Evolutionary conservation across 2,329 filamentous ascomycete genomes (phyloP).

Genomic region (Fusarium proliferatum): DNA sequence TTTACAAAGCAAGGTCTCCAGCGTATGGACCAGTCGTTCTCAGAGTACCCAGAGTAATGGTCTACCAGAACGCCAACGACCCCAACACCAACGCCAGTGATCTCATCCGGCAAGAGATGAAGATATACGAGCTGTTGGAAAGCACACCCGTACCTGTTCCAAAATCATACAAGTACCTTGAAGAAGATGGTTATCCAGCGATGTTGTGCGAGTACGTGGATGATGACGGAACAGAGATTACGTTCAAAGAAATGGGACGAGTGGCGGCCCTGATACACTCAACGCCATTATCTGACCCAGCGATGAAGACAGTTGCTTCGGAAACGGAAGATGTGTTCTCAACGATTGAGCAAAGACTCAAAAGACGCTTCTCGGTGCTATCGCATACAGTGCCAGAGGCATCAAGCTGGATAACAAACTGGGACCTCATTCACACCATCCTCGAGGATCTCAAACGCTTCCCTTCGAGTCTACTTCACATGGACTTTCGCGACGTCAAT

Average conservation of each 20-base stretch:
- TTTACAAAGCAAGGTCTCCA: constrained; percentile 5
- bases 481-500: constrained; percentile 24
- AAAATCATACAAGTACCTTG: background rate
- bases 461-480: background rate
- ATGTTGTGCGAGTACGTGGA: constrained; percentile 21
- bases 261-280: constrained; percentile 13
- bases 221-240: background rate
- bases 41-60: constrained; percentile 1
- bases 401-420: background rate
- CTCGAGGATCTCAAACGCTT: background rate
- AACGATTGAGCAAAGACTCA: constrained; percentile 5
- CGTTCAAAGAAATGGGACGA: constrained; percentile 2
- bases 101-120: constrained; percentile 7
- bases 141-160: background rate
- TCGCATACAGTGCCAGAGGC: background rate
- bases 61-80: constrained; percentile 20
- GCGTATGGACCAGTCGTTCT: background rate
- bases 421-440: background rate
- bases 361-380: background rate
- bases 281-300: rapidly evolving
- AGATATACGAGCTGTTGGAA: constrained; percentile 3
- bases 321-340: background rate
- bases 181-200: background rate
- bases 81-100: background rate
- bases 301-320: background rate